Evolutionary conservation across 768 basidiomycete genomes (phyloP), one percentile per base, ranked within the genome.

Genomic region (Serendipita sp.): DNA sequence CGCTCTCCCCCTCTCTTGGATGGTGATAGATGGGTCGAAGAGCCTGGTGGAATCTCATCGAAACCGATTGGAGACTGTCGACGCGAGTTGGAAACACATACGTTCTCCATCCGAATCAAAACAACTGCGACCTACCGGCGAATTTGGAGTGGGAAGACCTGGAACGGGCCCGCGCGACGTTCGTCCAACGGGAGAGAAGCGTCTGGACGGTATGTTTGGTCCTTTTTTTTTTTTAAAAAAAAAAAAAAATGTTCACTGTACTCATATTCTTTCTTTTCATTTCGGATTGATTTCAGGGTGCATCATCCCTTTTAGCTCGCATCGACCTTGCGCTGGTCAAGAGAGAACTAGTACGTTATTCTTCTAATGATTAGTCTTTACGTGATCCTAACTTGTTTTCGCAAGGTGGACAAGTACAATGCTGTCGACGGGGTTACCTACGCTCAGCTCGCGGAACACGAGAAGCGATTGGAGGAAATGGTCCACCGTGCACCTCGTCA

Each of bases 11-110:
- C 24, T 24, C 24, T 24, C 24, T 24, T 24, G 24, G 41, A 41
- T 13, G 41, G 13, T 5, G 13, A 41, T n/a, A 60, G 56, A 11
- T 60, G 56, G 56, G 56, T 4, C 18, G 56, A 37, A 28, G 56
- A 38, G 56, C 56, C 11, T 60, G 56, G 56, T 60, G 56, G 56
- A 60, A 60, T 30, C 56, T 60, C 10, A 18, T 60, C 35, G 56
- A 60, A 37, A 10, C 28, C 10, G 56, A 60, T 38, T 60, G 56
- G 56, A 34, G n/a, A n/a, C 37, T 60, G 18, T 28, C 28, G 11
- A 11, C 56, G 8, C 56, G 34, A 34, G 56, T 32, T 1, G 56
- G 56, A 28, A 24, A 37, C 16, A 10, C 56, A 4, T 60, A 60
- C 35, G 34, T 35, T n/a, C 16, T 60, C 18, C 28, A 60, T 60